Conservation (phyloP, 1,284 basidiomycete genomes). For the Leccinum fuscescens region DNA sequence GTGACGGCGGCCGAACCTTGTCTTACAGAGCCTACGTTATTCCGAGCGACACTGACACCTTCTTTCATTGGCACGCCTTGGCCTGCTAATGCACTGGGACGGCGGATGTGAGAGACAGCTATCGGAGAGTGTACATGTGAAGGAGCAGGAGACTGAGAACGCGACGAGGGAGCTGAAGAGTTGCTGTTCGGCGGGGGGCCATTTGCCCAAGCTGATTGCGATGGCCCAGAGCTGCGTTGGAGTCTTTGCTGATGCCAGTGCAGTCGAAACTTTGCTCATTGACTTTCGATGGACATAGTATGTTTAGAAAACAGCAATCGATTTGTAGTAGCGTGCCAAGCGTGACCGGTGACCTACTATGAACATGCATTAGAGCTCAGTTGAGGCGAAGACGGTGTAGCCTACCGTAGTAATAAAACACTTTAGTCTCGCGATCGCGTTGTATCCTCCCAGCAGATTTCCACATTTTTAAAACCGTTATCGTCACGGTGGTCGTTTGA, state of each 20-base stretch:
- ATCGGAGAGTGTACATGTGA: conserved; percentile 44
- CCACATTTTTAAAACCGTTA: no score
- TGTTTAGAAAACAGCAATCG: no score
- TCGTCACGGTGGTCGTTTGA: no score
- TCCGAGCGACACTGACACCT: conserved; percentile 63
- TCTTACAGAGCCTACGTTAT: conserved; percentile 59
- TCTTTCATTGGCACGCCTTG: conserved; percentile 50
- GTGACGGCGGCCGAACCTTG: conserved; percentile 65
- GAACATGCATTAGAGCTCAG: no score
- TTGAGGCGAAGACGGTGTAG: no score
- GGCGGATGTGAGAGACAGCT: conserved; percentile 63
- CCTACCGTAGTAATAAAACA: no score
- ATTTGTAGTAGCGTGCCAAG: no score
- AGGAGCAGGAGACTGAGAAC: conserved; percentile 73
- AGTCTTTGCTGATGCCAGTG: conserved; percentile 59
- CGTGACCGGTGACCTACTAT: no score
- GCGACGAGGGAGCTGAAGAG: conserved; percentile 54
- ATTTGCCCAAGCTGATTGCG: conserved; percentile 80
- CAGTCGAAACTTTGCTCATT: no score
- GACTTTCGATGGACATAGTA: no score
- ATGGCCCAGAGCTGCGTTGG: conserved; percentile 56
- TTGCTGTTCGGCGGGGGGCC: conserved; percentile 63
- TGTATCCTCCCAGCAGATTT: no score
- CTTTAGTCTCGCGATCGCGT: no score
- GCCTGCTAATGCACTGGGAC: conserved; percentile 69